Conservation (phyloP, 495 filamentous ascomycete species). For the Rhypophila decipiens region DNA sequence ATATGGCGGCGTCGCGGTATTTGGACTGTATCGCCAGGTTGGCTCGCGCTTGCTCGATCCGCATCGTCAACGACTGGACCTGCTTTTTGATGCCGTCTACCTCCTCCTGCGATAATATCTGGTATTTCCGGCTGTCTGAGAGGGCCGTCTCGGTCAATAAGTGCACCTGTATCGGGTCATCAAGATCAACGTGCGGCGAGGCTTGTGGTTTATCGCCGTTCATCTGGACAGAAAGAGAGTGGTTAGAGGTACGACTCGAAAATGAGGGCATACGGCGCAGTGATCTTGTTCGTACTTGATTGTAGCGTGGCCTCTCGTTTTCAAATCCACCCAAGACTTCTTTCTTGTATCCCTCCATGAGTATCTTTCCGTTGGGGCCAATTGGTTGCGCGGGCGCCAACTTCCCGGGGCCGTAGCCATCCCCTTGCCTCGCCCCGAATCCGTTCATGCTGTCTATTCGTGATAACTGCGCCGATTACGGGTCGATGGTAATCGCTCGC, state of each 20-base stretch:
- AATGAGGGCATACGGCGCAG: neutral
- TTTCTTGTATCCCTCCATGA: conserved; percentile 45
- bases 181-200: conserved; percentile 40
- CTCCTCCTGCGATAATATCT: conserved; percentile 83
- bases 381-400: conserved; percentile 8
- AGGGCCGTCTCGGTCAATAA: conserved; percentile 90
- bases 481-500: conserved; percentile 8
- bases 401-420: conserved; percentile 9
- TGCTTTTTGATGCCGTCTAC: conserved; percentile 89
- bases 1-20: conserved; percentile 84
- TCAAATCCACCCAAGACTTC: conserved; percentile 39
- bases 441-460: conserved; percentile 20
- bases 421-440: conserved; percentile 10
- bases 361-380: conserved; percentile 24
- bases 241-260: neutral
- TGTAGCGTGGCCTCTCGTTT: conserved; percentile 37
- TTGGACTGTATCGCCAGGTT: conserved; percentile 90
- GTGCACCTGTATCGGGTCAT: conserved; percentile 62
- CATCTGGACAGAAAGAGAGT: neutral
- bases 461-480: neutral
- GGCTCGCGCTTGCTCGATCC: conserved; percentile 71
- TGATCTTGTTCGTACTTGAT: conserved; percentile 32
- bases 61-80: conserved; percentile 56
- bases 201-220: conserved; percentile 16
- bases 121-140: conserved; percentile 73